Evolutionary conservation across 768 basidiomycete genomes (phyloP), one percentile per base, ranked within the genome.

Genomic region (Pleurotus eryngii): DNA sequence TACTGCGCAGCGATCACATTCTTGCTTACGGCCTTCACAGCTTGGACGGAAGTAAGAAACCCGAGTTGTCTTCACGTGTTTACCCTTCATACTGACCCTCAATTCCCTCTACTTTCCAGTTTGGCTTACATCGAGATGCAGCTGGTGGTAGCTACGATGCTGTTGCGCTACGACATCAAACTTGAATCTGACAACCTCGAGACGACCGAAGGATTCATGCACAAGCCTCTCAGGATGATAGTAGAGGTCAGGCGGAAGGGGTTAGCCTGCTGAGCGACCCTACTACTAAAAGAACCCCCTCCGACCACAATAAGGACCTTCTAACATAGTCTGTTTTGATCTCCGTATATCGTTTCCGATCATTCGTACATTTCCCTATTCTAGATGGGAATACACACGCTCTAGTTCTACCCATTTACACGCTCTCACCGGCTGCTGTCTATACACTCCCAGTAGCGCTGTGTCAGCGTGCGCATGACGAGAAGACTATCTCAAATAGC

Each of bases 201-300:
- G 45, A 70, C 64, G 2, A 65, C 57, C 2, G 68, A 70, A 57
- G 67, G 67, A 11, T 70, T 70, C 50, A 67, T 67, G 64, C 68
- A 68, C 58, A 68, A 67, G 48, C 68, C 68, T 12, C 42, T 65
- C 26, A 55, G 61, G 9, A 57, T 66, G 60, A 61, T 61, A 61
- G 60, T 62, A 3, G 61, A 60, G 40, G 43, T 64, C 26, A 60
- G 43, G 22, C 42, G 42, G n/a, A 45, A 45, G 18, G 14, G 8
- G 3, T 35, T 11, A 9, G 8, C 9, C 30, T 35, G 30, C 30
- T 35, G 30, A 35, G 30, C 30, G 30, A 35, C 30, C 30, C 2
- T 35, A 3, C 30, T 35, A 35, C 30, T 35, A 9, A 35, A 35
- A 35, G 9, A 11, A 9, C 11, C 9, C 9, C 30, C 30, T 35